Evolutionary conservation across 73 alveolate species (phyloP).

Genomic region (Paramecium biaurelia): DNA sequence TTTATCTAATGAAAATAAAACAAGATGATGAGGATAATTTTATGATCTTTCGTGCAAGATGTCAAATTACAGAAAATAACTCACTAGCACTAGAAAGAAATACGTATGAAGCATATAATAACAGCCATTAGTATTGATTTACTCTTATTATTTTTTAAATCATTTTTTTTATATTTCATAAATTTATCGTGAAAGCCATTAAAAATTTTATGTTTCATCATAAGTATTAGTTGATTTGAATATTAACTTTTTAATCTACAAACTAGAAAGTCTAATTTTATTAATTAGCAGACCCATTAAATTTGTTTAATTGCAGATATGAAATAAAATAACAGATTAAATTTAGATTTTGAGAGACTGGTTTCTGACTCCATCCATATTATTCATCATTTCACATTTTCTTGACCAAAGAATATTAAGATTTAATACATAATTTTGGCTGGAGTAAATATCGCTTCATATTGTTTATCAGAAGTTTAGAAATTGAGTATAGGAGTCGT

Average conservation of each 20-base stretch:
- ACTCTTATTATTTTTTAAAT: not conserved
- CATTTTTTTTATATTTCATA: no score
- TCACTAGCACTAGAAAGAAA: not conserved
- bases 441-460: not conserved
- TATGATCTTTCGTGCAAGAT: not conserved
- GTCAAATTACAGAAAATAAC: not conserved
- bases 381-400: constrained; percentile 22
- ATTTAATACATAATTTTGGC: not conserved
- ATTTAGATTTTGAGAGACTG: no score
- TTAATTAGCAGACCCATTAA: no score
- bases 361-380: constrained; percentile 30
- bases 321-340: no score
- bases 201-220: no score
- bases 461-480: not conserved
- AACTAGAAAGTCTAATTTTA: no score
- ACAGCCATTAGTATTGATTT: not conserved
- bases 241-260: no score
- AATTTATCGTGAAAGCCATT: no score
- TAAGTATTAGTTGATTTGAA: no score
- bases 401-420: not conserved
- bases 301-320: no score
- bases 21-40: constrained; percentile 3
- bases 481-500: not conserved
- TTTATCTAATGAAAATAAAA: not conserved
- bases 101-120: not conserved